Conservation (phyloP, 2,329 filamentous ascomycete species). For the Ceratocystis cacaofunesta region DNA sequence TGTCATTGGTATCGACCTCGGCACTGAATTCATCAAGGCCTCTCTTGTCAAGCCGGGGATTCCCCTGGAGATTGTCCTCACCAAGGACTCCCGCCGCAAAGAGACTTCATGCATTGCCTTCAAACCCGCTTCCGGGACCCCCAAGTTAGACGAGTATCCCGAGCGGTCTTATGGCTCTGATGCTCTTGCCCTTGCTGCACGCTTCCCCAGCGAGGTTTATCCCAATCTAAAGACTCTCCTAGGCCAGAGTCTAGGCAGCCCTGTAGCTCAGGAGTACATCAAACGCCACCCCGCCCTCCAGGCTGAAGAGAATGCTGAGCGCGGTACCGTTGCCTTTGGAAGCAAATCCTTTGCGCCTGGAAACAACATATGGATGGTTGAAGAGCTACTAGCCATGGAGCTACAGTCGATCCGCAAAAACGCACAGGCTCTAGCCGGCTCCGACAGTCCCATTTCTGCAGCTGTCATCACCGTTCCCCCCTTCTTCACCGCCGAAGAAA, state of each 20-base stretch:
- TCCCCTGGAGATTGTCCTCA: constrained; percentile 92
- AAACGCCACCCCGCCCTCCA: constrained; percentile 64
- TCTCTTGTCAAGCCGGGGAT: constrained; percentile 91
- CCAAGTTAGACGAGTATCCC: constrained; percentile 56
- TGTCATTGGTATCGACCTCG: constrained; percentile 83
- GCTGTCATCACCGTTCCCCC: constrained; percentile 78
- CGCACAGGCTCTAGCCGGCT: constrained; percentile 67
- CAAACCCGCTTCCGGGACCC: constrained; percentile 60
- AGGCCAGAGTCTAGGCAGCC: constrained; percentile 50
- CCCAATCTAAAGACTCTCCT: constrained; percentile 83
- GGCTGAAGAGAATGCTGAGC: constrained; percentile 31
- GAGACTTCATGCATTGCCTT: constrained; percentile 84
- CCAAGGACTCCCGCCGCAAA: constrained; percentile 95
- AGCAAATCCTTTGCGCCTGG: constrained; percentile 50
- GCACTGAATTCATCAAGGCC: constrained; percentile 94
- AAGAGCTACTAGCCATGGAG: constrained; percentile 93
- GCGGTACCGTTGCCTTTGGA: constrained; percentile 66
- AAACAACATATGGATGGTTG: constrained; percentile 59
- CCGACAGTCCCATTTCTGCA: constrained; percentile 58
- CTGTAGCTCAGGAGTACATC: constrained; percentile 54
- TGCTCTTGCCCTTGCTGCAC: constrained; percentile 69
- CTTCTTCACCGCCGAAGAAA: constrained; percentile 85
- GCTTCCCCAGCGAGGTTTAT: constrained; percentile 88
- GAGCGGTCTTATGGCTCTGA: constrained; percentile 87
- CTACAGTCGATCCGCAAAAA: constrained; percentile 82